phyloP scores from a whole-genome alignment of 148 eudicot genomes.

The Spergularia marina region DNA sequence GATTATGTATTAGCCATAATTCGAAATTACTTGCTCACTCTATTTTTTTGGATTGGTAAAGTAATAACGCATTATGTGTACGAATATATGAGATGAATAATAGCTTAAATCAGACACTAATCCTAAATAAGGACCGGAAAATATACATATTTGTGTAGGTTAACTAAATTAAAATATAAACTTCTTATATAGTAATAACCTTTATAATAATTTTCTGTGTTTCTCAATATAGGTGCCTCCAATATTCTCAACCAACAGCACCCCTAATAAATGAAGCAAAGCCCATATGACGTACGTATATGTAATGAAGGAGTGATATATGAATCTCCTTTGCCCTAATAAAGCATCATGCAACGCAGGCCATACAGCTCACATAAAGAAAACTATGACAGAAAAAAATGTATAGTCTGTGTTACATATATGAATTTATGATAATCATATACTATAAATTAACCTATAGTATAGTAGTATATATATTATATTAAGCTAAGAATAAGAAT shows the following conservation, averaged over 20 bases:
- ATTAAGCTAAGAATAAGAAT: constrained; percentile 14
- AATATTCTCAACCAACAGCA: constrained; percentile 19
- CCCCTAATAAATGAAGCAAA: constrained; percentile 21
- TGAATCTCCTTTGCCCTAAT: constrained; percentile 30
- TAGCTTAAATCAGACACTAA: no score
- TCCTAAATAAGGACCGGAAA: no score
- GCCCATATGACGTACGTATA: not conserved
- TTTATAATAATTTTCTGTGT: no score
- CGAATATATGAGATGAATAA: no score
- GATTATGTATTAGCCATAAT: no score
- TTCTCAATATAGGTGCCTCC: no score
- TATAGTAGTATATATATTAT: constrained; percentile 8
- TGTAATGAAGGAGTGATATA: not conserved
- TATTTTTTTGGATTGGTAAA: no score
- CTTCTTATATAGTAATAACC: no score
- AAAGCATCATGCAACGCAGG: constrained; percentile 30
- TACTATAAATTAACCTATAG: not conserved
- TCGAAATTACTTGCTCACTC: no score
- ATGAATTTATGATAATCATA: not conserved
- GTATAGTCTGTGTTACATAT: not conserved
- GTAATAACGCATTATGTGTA: no score
- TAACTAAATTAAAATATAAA: no score
- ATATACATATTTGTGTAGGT: no score
- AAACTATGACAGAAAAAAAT: not conserved
- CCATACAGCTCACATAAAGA: constrained; percentile 34